phyloP scores from a whole-genome alignment of 495 filamentous ascomycete species.

The Podospora australis region DNA sequence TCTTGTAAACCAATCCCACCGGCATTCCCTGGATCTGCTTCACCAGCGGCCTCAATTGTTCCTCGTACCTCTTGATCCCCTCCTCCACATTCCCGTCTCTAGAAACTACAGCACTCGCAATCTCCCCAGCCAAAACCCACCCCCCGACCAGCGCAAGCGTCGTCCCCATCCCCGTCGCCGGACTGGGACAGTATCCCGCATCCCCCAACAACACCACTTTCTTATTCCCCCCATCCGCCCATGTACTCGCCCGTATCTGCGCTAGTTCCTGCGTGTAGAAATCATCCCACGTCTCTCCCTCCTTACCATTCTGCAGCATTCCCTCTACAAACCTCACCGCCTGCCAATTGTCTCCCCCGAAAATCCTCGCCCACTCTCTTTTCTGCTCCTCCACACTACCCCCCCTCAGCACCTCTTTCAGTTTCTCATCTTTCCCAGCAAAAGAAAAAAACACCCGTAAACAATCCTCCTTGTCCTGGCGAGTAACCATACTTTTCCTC shows the following conservation, averaged over 20 bases:
- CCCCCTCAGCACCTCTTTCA: conserved; percentile 13
- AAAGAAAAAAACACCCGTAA: conserved; percentile 17
- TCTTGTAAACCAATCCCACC: too few relatives aligned
- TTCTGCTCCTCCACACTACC: conserved; percentile 29
- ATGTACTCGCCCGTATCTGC: conserved; percentile 35
- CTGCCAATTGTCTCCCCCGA: conserved; percentile 42
- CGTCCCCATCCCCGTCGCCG: conserved; percentile 42
- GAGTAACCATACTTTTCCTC: conserved; percentile 20
- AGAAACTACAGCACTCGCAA: too few relatives aligned
- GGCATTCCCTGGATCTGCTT: too few relatives aligned
- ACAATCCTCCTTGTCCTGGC: conserved; percentile 18
- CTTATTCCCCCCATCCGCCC: conserved; percentile 40
- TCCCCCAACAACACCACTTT: conserved; percentile 51
- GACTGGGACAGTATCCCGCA: conserved; percentile 45
- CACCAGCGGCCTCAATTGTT: too few relatives aligned
- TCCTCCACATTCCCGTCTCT: too few relatives aligned
- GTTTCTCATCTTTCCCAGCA: conserved; percentile 4
- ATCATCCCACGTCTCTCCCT: conserved; percentile 32
- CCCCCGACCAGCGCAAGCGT: conserved; percentile 40
- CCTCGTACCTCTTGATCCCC: too few relatives aligned
- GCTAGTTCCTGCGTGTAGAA: conserved; percentile 42
- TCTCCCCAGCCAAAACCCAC: conserved; percentile 49
- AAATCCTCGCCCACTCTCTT: conserved; percentile 30
- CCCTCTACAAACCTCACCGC: conserved; percentile 33
- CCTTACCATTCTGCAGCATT: conserved; percentile 29